Evolutionary conservation across 805 yeast species (phyloP), one percentile per base, ranked within the genome.

Genomic region (Suhomyces vadensis): DNA sequence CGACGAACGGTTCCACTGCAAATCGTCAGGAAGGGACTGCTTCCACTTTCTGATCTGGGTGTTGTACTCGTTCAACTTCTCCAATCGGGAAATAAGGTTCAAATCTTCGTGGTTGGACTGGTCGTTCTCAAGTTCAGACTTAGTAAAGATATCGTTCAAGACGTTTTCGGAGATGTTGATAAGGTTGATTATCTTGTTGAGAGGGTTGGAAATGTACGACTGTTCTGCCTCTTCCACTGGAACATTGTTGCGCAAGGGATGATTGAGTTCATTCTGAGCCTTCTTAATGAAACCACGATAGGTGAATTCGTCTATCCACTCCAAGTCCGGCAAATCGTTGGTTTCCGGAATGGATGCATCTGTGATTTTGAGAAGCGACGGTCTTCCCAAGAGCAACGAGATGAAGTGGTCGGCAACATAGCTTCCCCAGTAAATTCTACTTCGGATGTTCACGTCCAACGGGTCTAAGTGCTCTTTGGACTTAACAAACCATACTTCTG

Each of bases 401-500:
- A 81, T 78, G 52, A 81, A 77, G 55, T 80, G 85, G 57, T 82
- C 87, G 2, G 82, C 83, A 44, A 81, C 64, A 57, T 76, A 82
- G 39, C 82, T 74, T 3, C 87, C 87, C 87, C 87, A 82, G 56
- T 78, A 79, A 8, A 82, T 77, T 46, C 87, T 64, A 39, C 81
- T 73, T 46, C 85, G 67, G 43, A 82, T 79, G 31, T 75, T 79
- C 13, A 76, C 67, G 50, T 80, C 83, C 39, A 80, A 69, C 24
- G 73, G 69, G n/a, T 73, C 65, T 38, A 76, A 57, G 29, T 64
- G 63, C 31, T 64, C 69, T 14, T 60, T 60, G 13, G 66, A 64
- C 48, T 70, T 71, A 40, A 72, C 55, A 50, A 73, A 73, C 85
- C 85, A 81, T n/a, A 74, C 78, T 47, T 76, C 67, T 1, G 86